Evolutionary conservation across 345 rosid species (phyloP).

Genomic region (Eucalyptus grandis): DNA sequence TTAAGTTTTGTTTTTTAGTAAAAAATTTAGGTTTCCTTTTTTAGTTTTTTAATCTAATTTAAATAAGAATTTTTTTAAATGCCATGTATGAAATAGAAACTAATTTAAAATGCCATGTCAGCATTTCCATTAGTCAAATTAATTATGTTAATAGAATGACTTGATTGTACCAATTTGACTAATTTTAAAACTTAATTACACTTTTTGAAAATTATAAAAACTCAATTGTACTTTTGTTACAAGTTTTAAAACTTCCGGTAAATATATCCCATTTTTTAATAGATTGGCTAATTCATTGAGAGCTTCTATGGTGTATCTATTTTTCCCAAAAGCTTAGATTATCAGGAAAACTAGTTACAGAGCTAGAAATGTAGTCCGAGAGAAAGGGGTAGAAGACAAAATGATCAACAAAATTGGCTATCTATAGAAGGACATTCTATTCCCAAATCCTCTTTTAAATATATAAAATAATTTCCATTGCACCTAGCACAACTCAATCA

Average conservation of each 20-base stretch:
- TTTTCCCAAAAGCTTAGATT: background rate
- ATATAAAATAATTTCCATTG: background rate
- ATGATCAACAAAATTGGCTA: background rate
- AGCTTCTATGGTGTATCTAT: no score
- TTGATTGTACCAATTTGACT: no score
- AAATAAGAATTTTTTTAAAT: no score
- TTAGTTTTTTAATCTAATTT: no score
- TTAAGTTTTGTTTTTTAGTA: no score
- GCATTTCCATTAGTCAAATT: no score
- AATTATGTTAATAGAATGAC: fast-evolving
- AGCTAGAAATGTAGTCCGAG: no score
- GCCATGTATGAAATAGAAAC: no score
- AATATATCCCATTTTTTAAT: no score
- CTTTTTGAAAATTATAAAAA: fast-evolving
- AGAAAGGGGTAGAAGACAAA: background rate
- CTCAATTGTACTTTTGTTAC: fast-evolving
- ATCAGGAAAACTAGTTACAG: no score
- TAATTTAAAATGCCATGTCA: no score
- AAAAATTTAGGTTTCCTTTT: no score
- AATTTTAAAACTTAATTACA: fast-evolving
- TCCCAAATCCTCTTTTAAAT: background rate
- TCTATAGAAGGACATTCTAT: background rate
- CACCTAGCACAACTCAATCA: background rate
- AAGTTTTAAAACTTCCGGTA: fast-evolving
- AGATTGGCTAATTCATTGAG: fast-evolving